Evolutionary conservation across 805 yeast genomes (phyloP).

Genomic region (Clavispora phyllophila): DNA sequence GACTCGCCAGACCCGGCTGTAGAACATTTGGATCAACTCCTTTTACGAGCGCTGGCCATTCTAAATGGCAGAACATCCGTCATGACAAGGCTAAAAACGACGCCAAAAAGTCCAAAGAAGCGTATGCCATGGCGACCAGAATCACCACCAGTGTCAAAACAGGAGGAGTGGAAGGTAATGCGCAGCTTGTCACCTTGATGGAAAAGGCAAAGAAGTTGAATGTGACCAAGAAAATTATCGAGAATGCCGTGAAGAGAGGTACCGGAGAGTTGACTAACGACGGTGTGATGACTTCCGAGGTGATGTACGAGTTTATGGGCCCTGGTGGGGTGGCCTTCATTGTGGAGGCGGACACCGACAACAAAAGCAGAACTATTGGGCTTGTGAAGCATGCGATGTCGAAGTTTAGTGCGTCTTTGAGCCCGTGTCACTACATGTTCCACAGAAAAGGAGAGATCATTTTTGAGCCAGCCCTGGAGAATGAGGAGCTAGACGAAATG

Average conservation of each 20-base stretch:
- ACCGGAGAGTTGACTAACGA: slow-evolving; percentile 55
- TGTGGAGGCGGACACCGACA: slow-evolving; percentile 85
- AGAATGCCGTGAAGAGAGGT: slow-evolving; percentile 82
- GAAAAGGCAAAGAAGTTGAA: slow-evolving; percentile 75
- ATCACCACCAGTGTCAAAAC: slow-evolving; percentile 71
- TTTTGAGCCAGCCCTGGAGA: slow-evolving; percentile 36
- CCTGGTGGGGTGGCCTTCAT: slow-evolving; percentile 88
- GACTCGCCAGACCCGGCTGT: not conserved
- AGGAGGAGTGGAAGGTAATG: slow-evolving; percentile 63
- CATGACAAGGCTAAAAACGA: slow-evolving; percentile 94
- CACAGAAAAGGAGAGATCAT: slow-evolving; percentile 71
- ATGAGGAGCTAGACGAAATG: slow-evolving; percentile 52
- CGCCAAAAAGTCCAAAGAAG: slow-evolving; percentile 63
- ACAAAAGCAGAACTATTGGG: slow-evolving; percentile 76
- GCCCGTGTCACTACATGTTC: slow-evolving; percentile 77
- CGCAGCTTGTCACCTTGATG: slow-evolving; percentile 64
- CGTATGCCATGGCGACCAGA: slow-evolving; percentile 65
- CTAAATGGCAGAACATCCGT: slow-evolving; percentile 92
- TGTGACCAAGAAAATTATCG: slow-evolving; percentile 80
- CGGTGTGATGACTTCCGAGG: slow-evolving; percentile 40
- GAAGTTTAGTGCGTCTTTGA: slow-evolving; percentile 61
- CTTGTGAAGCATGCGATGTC: slow-evolving; percentile 70
- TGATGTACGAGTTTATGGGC: slow-evolving; percentile 82
- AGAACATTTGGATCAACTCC: not conserved
- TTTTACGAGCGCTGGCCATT: slow-evolving; percentile 66